Percentiles rank a stretch among this genome's conserved stretches.
phyloP scores from a whole-genome alignment of 257 asterid species.

The Solanum sejunctum region DNA sequence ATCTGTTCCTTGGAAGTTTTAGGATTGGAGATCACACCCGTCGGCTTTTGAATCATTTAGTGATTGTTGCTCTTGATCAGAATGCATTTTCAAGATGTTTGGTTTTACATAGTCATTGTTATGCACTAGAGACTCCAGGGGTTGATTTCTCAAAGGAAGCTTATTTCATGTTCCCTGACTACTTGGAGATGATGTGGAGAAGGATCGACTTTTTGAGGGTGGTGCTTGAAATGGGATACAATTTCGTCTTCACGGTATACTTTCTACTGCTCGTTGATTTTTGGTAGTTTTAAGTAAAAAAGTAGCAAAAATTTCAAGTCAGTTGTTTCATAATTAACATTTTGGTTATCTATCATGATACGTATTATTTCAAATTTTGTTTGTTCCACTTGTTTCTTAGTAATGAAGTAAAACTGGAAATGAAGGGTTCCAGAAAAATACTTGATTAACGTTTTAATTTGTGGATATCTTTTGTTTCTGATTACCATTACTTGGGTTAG shows the following conservation, averaged over 20 bases:
- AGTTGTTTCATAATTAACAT: neutral
- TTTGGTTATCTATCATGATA: neutral
- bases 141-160: constrained; percentile 31
- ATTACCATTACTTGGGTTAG: neutral
- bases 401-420: neutral
- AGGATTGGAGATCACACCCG: constrained; percentile 30
- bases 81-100: constrained; percentile 25
- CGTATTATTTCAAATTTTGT: constrained; percentile 10
- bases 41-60: constrained; percentile 33
- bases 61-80: constrained; percentile 34
- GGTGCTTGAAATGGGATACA: constrained; percentile 37
- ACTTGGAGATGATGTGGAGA: constrained; percentile 48
- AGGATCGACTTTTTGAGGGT: constrained; percentile 28
- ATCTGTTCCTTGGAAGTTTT: constrained; percentile 42
- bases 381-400: constrained; percentile 17
- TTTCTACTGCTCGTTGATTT: neutral
- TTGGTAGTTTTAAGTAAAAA: neutral
- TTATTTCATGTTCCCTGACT: constrained; percentile 21
- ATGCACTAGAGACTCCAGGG: constrained; percentile 16
- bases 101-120: constrained; percentile 21
- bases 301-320: neutral
- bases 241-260: constrained; percentile 38
- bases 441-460: neutral
- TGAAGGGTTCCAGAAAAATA: neutral
- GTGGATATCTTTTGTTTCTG: neutral